Conservation (phyloP, 2,329 filamentous ascomycete genomes). For the Zarea fungicola region DNA sequence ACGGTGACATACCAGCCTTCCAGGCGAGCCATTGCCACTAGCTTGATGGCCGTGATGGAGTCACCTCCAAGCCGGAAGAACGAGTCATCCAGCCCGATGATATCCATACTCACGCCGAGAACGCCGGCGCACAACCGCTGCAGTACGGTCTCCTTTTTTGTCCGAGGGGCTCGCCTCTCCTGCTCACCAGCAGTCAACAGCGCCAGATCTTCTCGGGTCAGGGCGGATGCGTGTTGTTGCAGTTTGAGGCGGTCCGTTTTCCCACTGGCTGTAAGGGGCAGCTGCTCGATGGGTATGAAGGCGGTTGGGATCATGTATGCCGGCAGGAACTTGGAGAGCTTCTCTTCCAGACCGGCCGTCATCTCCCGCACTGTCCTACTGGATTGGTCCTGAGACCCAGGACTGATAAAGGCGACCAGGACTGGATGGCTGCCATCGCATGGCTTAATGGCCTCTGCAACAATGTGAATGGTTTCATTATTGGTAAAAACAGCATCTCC, state of each 20-base stretch:
- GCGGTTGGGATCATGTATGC: conserved; percentile 2
- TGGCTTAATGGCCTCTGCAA: conserved; percentile 31
- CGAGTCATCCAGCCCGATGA: conserved; percentile 34
- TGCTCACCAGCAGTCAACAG: no score
- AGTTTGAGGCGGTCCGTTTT: not conserved
- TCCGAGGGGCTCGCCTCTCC: not conserved
- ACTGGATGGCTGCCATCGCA: no score
- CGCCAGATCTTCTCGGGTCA: no score
- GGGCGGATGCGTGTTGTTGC: no score
- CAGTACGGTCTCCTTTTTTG: conserved; percentile 1
- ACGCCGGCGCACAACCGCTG: conserved; percentile 2
- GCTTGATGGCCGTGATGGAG: conserved; percentile 41
- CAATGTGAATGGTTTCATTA: conserved; percentile 25
- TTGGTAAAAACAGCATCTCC: conserved; percentile 18
- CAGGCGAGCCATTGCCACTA: conserved; percentile 24
- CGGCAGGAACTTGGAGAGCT: not conserved
- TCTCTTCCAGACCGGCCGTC: not conserved
- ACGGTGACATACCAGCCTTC: conserved; percentile 33
- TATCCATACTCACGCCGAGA: not conserved
- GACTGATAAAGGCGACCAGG: no score
- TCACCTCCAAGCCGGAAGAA: conserved; percentile 43
- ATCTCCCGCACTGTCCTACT: no score
- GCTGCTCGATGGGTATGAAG: not conserved
- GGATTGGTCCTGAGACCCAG: no score
- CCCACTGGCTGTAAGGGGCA: not conserved